Evolutionary conservation across 2,329 filamentous ascomycete species (phyloP).

Genomic region (Lachnellula occidentalis): DNA sequence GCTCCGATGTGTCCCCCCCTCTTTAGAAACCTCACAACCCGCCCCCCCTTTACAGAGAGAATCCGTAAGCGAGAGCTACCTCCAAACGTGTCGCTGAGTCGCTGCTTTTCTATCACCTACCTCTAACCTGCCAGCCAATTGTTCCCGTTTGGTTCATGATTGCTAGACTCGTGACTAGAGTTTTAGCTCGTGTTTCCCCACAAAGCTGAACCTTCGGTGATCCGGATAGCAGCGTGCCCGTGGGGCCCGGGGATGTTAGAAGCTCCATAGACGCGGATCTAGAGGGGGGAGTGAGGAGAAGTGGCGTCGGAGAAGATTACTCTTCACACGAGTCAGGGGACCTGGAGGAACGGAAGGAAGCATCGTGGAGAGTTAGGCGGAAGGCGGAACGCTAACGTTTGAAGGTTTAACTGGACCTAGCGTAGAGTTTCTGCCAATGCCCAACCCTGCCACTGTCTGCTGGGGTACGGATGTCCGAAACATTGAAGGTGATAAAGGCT

Average conservation of each 20-base stretch:
- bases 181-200: neutral
- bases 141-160: neutral
- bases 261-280: neutral
- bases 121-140: too few relatives aligned
- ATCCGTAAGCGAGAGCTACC: too few relatives aligned
- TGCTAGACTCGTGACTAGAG: neutral
- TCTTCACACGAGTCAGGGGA: neutral
- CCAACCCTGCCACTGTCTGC: neutral
- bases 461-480: neutral
- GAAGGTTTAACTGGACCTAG: neutral
- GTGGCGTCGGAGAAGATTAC: neutral
- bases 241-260: neutral
- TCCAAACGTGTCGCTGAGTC: too few relatives aligned
- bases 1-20: too few relatives aligned
- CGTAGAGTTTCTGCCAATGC: neutral
- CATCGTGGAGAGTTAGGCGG: too few relatives aligned
- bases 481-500: neutral
- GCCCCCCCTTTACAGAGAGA: too few relatives aligned
- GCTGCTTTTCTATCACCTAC: too few relatives aligned
- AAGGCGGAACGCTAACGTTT: neutral
- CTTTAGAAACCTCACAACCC: too few relatives aligned
- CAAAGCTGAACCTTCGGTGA: neutral
- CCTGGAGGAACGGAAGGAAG: slow-evolving; percentile 1
- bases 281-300: neutral
- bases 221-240: neutral